These are phyloP conservation scores for Saccharomycodes ludwigii DNA, from an alignment of 805 yeast genomes.

Conservation along the genomic window DNA sequence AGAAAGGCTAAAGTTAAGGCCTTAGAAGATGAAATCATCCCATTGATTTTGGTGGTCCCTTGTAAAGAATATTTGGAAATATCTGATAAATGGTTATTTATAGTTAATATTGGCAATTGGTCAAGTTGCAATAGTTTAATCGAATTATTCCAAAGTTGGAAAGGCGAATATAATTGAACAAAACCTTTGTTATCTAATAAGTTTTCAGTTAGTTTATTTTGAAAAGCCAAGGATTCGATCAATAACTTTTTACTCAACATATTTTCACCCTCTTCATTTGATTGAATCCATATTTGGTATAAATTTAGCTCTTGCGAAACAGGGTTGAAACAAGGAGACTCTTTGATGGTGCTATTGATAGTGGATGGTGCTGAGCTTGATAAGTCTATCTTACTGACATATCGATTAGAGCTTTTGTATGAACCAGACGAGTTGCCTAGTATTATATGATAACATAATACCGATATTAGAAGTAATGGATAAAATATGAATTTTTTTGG, in stretches of 20 bases:
- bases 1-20: slow-evolving; percentile 27
- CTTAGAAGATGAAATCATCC: slow-evolving; percentile 29
- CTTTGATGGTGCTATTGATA: no score
- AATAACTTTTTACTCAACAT: slow-evolving; percentile 28
- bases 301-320: no score
- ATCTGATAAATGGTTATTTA: slow-evolving; percentile 21
- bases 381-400: no score
- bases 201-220: slow-evolving; percentile 20
- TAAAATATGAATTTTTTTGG: no score
- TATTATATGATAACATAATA: no score
- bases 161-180: slow-evolving; percentile 27
- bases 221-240: slow-evolving; percentile 24
- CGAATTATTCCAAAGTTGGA: slow-evolving; percentile 32
- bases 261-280: slow-evolving; percentile 6
- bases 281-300: slow-evolving; percentile 15
- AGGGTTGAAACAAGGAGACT: no score
- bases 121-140: slow-evolving; percentile 19
- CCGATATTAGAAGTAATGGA: no score
- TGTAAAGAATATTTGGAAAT: slow-evolving; percentile 21
- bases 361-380: no score
- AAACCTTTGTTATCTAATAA: slow-evolving; percentile 6
- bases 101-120: slow-evolving; percentile 26
- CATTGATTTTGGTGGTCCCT: slow-evolving; percentile 31
- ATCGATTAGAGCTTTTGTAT: no score
- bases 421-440: no score